Base-by-base conservation (phyloP, 331 rosid species). In the Ulmus americana region DNA sequence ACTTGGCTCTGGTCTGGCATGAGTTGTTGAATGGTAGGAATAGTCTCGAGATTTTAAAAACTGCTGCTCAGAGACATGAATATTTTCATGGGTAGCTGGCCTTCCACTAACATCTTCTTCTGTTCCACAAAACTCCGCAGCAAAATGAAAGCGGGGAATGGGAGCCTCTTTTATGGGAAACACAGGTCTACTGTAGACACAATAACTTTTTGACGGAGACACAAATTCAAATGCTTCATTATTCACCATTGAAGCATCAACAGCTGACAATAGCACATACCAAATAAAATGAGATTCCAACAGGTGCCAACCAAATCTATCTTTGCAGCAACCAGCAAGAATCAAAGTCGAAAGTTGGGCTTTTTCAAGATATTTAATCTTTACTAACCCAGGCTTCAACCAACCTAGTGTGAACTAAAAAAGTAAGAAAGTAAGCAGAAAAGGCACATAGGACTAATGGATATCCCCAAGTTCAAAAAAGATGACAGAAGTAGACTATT, bases 41-140 rank as follows among this genome's bases (percentile, higher is more conserved):
- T 12, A 55, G 13, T 47, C 45, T 63, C 45, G 9, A 15, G 43
- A 3, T n/a, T 4, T 68, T 44, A 64, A 57, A 75, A 16, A 10
- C 68, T 75, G 69, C 8, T 6, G 67, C 10, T 45, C 66, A 35
- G 68, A 60, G 28, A 64, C 55, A 60, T 61, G 20, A 45, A 47
- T 45, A 39, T 56, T 72, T 51, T 51, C 80, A 53, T 45, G 53
- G 45, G 63, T 60, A 71, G 67, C 35, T 40, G 61, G 69, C 70
- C 66, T 70, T 38, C 38, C 72, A 6, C 4, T 39, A 10, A n/a
- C 50, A 54, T 48, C 38, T 48, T 47, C 8, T 7, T 52, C n/a
- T n/a, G n/a, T 60, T 74, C 45, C 57, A 68, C 63, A 69, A 54
- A 46, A 16, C 61, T 69, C 72, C 68, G 69, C 81, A 13, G 61